These are phyloP conservation scores for Anthracocystis panici-leucophaei DNA, from an alignment of 1,284 basidiomycete genomes.

Conservation along the genomic window DNA sequence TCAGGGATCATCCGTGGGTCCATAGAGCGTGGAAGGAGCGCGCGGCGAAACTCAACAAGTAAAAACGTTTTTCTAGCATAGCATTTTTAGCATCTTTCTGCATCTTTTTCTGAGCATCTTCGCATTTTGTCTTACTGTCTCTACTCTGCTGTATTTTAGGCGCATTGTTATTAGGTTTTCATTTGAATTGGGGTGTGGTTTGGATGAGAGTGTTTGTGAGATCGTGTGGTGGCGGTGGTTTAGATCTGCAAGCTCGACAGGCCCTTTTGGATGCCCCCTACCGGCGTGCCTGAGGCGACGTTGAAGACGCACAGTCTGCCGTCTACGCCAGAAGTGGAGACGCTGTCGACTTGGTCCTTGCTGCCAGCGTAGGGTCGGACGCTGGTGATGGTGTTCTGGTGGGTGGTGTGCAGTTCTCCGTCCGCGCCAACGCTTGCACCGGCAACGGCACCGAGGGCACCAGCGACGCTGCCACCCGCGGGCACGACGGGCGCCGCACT, in stretches of 20 bases:
- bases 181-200: too few species aligned
- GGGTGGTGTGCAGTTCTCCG: constrained; percentile 77
- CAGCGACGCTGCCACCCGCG: constrained; percentile 73
- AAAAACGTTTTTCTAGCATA: background rate
- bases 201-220: too few species aligned
- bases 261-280: constrained; percentile 58
- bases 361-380: constrained; percentile 70
- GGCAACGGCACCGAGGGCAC: constrained; percentile 75
- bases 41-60: constrained; percentile 32
- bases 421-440: constrained; percentile 78
- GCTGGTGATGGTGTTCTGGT: constrained; percentile 98
- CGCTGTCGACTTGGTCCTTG: constrained; percentile 75
- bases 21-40: constrained; percentile 55
- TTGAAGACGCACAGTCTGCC: constrained; percentile 94
- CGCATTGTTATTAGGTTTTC: too few species aligned
- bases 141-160: constrained; percentile 19
- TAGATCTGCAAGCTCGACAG: constrained; percentile 56
- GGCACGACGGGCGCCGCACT: constrained; percentile 67
- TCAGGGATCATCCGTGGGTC: constrained; percentile 84
- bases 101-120: constrained; percentile 5
- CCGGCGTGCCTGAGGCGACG: constrained; percentile 71
- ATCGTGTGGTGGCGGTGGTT: background rate
- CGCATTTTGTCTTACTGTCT: constrained; percentile 10
- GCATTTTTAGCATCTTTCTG: constrained; percentile 20
- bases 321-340: constrained; percentile 95